A percentile compares a stretch with the other conserved stretches of the same genome.
These are phyloP conservation scores for Rhizoclosmatium sp. DNA, from an alignment of 192 early-diverging fungal species.

Conservation along the genomic window DNA sequence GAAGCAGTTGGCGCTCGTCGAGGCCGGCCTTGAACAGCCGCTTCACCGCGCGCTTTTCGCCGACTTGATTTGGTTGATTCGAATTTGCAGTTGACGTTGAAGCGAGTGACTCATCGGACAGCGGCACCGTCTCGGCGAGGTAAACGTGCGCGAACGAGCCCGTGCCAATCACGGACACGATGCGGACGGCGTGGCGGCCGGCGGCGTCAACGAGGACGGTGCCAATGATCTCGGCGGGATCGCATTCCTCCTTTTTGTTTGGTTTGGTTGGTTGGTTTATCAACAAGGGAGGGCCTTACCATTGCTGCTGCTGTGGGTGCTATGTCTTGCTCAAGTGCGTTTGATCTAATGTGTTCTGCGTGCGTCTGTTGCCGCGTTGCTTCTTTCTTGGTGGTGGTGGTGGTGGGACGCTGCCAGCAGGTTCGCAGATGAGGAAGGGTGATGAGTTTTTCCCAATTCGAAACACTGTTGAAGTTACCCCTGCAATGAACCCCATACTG, in stretches of 20 bases:
- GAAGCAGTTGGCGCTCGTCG: constrained; percentile 40
- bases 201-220: constrained; percentile 33
- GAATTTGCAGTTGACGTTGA: neutral
- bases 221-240: constrained; percentile 35
- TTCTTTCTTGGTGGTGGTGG: no score
- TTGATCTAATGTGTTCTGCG: no score
- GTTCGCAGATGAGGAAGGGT: no score
- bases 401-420: no score
- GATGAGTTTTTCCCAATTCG: no score
- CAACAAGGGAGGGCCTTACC: neutral
- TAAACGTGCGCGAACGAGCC: constrained; percentile 61
- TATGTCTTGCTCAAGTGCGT: no score
- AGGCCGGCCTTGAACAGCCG: constrained; percentile 46
- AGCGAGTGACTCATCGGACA: neutral
- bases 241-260: constrained; percentile 28
- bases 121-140: constrained; percentile 40
- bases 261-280: neutral
- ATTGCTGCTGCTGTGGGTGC: no score
- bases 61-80: no score
- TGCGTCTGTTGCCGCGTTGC: no score
- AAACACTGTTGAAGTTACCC: no score
- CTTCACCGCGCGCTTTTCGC: constrained; percentile 42
- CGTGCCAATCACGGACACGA: constrained; percentile 49
- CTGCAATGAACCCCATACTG: no score
- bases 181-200: constrained; percentile 31